A percentile compares a stretch with the other conserved stretches of the same genome.
phyloP scores from a whole-genome alignment of 768 basidiomycete genomes.

The Amanita molliuscula region DNA sequence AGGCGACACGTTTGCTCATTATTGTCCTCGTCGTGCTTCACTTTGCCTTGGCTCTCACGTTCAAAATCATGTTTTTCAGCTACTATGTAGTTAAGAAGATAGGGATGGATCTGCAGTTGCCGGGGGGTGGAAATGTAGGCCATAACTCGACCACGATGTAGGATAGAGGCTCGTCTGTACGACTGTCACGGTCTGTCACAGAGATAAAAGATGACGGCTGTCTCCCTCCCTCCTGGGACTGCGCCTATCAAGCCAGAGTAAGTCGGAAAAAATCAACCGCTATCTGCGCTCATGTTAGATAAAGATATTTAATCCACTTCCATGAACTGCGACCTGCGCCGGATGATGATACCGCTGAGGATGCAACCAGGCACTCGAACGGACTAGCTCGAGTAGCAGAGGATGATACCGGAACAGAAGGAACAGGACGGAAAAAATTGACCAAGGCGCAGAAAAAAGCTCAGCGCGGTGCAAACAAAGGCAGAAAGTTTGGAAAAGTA shows the following conservation, averaged over 20 bases:
- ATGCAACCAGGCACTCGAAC: constrained; percentile 29
- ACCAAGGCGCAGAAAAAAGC: constrained; percentile 65
- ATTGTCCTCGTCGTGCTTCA: constrained; percentile 69
- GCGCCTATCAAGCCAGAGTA: constrained; percentile 31
- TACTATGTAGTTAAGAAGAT: constrained; percentile 39
- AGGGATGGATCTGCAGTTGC: constrained; percentile 29
- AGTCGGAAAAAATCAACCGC: constrained; percentile 6
- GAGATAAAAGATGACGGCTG: not conserved
- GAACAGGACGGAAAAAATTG: constrained; percentile 21
- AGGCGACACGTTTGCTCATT: constrained; percentile 75
- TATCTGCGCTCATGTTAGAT: not conserved
- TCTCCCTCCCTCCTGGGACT: constrained; percentile 17
- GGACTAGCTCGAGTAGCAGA: constrained; percentile 14
- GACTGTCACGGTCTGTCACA: not conserved
- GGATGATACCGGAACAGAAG: constrained; percentile 13
- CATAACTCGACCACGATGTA: not conserved
- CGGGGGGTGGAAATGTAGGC: constrained; percentile 15
- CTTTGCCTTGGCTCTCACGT: constrained; percentile 68
- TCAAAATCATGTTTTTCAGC: constrained; percentile 68
- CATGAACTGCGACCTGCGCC: constrained; percentile 15
- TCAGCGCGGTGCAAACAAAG: constrained; percentile 75
- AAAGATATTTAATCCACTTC: constrained; percentile 23
- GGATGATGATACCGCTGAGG: constrained; percentile 51
- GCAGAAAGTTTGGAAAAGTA: constrained; percentile 65
- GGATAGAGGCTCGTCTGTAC: not conserved